Conservation (phyloP, 768 basidiomycete species). For the Omphalotus guepiniiformis region DNA sequence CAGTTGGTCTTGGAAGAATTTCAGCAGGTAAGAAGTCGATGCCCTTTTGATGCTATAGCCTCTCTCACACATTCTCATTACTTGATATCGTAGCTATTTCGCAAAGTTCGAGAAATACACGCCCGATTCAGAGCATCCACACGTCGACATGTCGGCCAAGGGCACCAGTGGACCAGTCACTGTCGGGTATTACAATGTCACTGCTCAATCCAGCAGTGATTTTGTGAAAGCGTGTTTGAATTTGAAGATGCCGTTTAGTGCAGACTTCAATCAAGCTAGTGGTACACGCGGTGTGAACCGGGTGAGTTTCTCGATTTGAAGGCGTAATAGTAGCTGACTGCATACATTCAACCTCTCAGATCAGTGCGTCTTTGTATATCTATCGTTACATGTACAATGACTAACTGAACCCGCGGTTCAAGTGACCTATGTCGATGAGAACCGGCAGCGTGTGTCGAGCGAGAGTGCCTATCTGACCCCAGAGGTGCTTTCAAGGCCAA, state of each 20-base stretch:
- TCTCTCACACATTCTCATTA: slow-evolving; percentile 1
- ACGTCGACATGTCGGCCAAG: slow-evolving; percentile 39
- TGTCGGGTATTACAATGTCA: slow-evolving; percentile 46
- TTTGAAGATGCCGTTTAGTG: slow-evolving; percentile 45
- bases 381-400: too few species aligned
- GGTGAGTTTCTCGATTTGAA: slow-evolving; percentile 38
- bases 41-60: background rate
- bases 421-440: slow-evolving; percentile 67
- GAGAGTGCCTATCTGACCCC: slow-evolving; percentile 66
- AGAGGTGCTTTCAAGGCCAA: slow-evolving; percentile 58
- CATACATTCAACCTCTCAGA: slow-evolving; percentile 23
- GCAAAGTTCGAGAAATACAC: slow-evolving; percentile 57
- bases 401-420: background rate
- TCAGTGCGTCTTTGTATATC: slow-evolving; percentile 30
- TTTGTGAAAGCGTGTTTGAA: slow-evolving; percentile 52
- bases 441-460: slow-evolving; percentile 52
- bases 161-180: slow-evolving; percentile 49
- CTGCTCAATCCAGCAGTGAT: slow-evolving; percentile 32
- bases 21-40: slow-evolving; percentile 36
- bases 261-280: slow-evolving; percentile 51
- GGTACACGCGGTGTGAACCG: slow-evolving; percentile 56
- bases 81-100: slow-evolving; percentile 45
- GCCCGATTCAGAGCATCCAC: slow-evolving; percentile 40
- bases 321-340: slow-evolving; percentile 8
- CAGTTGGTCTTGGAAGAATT: slow-evolving; percentile 56